Percentiles rank a stretch among this genome's conserved stretches.
Conservation (phyloP, 208 protist genomes). For the Crithidia mellificae region DNA sequence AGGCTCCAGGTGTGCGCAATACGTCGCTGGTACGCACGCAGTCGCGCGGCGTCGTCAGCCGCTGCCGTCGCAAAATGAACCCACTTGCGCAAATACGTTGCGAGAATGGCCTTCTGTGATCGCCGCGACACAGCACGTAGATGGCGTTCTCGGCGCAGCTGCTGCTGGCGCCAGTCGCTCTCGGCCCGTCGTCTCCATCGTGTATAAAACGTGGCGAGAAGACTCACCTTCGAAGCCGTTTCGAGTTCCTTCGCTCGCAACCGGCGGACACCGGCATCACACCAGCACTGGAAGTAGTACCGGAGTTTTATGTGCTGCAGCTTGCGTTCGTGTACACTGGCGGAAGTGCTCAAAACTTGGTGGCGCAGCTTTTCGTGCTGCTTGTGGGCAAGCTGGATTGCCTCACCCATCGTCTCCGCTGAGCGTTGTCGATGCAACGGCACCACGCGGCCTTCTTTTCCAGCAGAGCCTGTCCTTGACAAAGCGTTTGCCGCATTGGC, state of each 20-base stretch:
- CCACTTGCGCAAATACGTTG: conserved; percentile 19
- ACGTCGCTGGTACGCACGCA: conserved; percentile 14
- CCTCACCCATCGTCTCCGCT: not conserved
- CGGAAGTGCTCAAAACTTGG: not conserved
- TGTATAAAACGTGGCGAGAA: conserved; percentile 8
- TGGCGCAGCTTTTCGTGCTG: not conserved
- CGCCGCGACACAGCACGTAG: conserved; percentile 12
- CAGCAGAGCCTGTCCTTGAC: not conserved
- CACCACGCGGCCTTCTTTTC: not conserved
- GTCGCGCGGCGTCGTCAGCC: not conserved
- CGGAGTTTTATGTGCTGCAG: not conserved
- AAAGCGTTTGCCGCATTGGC: not conserved
- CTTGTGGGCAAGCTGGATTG: not conserved
- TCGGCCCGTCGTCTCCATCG: conserved; percentile 4
- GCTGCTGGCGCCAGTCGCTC: conserved; percentile 2
- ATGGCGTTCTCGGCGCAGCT: conserved; percentile 10
- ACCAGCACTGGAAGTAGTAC: not conserved
- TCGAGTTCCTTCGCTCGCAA: not conserved
- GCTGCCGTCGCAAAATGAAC: not conserved
- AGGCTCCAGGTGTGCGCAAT: conserved; percentile 6
- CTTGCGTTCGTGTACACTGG: not conserved
- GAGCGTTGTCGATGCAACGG: not conserved
- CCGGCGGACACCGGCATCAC: not conserved
- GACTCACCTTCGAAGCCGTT: not conserved
- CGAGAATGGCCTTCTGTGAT: not conserved